Percentiles rank a stretch among this genome's conserved stretches.
These are phyloP conservation scores for Trichoderma sp. DNA, from an alignment of 2,329 filamentous ascomycete genomes.

Conservation along the genomic window DNA sequence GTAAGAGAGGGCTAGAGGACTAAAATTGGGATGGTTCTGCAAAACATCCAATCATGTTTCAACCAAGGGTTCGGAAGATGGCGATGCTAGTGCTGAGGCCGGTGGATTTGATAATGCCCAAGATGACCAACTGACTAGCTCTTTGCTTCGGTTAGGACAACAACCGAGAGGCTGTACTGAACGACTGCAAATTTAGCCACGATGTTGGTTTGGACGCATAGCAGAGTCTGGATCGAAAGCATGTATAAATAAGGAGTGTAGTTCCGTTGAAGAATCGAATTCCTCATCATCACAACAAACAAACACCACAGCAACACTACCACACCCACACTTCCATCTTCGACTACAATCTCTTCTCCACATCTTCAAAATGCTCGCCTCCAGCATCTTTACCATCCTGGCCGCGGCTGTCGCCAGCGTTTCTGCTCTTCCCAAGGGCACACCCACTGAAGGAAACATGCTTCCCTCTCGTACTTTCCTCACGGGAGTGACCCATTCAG, in stretches of 20 bases:
- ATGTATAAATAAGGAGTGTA: not conserved
- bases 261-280: not conserved
- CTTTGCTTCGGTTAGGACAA: slow-evolving; percentile 1
- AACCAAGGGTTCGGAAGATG: not conserved
- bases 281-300: slow-evolving; percentile 8
- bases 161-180: slow-evolving; percentile 14
- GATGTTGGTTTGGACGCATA: not conserved
- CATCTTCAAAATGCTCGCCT: slow-evolving; percentile 13
- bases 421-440: slow-evolving; percentile 7
- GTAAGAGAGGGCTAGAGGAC: not conserved
- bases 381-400: slow-evolving; percentile 8
- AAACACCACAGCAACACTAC: not conserved
- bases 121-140: not conserved
- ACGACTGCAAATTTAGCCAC: not conserved
- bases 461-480: not conserved
- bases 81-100: slow-evolving; percentile 13
- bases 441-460: slow-evolving; percentile 1
- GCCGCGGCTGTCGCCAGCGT: slow-evolving; percentile 10
- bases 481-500: slow-evolving; percentile 4
- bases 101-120: not conserved
- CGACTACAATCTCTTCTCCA: not conserved
- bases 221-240: not conserved
- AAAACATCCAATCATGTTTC: not conserved
- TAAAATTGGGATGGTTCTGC: not conserved
- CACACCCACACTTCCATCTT: not conserved